Evolutionary conservation across 2,329 filamentous ascomycete genomes (phyloP).

Genomic region (Curvularia sp.): DNA sequence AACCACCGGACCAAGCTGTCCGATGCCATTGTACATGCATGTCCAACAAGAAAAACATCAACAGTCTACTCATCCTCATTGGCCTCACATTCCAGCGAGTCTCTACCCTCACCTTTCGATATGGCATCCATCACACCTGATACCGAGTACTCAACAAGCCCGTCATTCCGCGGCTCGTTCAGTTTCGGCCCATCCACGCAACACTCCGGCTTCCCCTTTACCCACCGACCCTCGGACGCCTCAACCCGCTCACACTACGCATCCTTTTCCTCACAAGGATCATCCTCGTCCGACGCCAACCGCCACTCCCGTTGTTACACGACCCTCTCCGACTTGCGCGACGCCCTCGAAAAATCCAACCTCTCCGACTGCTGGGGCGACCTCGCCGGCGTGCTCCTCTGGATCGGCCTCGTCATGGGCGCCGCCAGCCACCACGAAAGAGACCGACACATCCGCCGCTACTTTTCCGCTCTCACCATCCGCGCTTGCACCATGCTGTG

Average conservation of each 20-base stretch:
- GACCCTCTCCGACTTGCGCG: conserved; percentile 34
- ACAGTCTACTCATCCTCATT: conserved; percentile 12
- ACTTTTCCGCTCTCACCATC: conserved; percentile 43
- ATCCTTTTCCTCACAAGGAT: conserved; percentile 18
- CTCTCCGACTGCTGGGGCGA: conserved; percentile 46
- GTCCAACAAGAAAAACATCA: conserved; percentile 4
- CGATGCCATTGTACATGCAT: conserved; percentile 28
- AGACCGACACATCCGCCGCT: conserved; percentile 33
- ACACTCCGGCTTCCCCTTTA: conserved; percentile 13
- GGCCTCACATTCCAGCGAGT: conserved; percentile 25
- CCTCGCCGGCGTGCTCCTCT: conserved; percentile 50
- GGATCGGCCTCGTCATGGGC: conserved; percentile 44
- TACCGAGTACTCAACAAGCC: conserved; percentile 23
- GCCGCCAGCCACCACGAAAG: conserved; percentile 40
- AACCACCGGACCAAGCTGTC: conserved; percentile 37
- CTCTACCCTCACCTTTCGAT: conserved; percentile 25
- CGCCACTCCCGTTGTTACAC: conserved; percentile 6
- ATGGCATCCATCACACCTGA: conserved; percentile 29
- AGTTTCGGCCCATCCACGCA: conserved; percentile 7
- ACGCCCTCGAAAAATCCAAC: conserved; percentile 40
- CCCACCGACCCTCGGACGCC: conserved; percentile 16
- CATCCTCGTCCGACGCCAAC: conserved; percentile 17
- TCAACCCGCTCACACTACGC: conserved; percentile 14
- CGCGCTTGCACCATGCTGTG: conserved; percentile 44
- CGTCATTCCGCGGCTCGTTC: conserved; percentile 20